Conservation (phyloP, 2,329 filamentous ascomycete genomes). For the Phyllosticta citribraziliensis region DNA sequence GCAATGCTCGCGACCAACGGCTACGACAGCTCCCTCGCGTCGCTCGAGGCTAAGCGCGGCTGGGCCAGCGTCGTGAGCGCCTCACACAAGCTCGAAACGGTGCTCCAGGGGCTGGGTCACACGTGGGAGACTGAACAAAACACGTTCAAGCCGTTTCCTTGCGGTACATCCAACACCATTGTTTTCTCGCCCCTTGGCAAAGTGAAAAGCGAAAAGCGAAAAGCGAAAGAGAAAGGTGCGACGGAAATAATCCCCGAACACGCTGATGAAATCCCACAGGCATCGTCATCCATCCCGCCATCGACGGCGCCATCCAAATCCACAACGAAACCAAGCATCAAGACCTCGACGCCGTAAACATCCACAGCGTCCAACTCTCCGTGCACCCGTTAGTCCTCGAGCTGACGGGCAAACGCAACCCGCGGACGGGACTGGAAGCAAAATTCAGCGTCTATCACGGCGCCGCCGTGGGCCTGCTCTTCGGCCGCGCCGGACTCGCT, state of each 20-base stretch:
- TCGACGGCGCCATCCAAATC: constrained; percentile 43
- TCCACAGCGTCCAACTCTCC: constrained; percentile 32
- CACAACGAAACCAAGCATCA: constrained; percentile 19
- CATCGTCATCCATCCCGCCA: constrained; percentile 47
- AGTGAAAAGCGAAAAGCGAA: background rate
- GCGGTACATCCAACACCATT: constrained; percentile 20
- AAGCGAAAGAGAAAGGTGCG: background rate
- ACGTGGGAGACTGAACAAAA: constrained; percentile 46
- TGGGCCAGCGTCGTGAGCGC: constrained; percentile 44
- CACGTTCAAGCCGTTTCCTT: constrained; percentile 48
- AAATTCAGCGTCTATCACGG: constrained; percentile 50
- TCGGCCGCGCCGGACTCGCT: constrained; percentile 41
- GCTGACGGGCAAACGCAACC: constrained; percentile 41
- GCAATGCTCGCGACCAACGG: constrained; percentile 38
- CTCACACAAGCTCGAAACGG: constrained; percentile 30
- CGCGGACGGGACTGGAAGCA: constrained; percentile 40
- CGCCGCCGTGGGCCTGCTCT: constrained; percentile 40
- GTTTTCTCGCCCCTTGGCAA: background rate
- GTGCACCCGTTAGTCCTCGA: constrained; percentile 46
- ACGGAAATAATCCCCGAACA: background rate
- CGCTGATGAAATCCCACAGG: constrained; percentile 14
- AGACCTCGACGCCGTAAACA: constrained; percentile 27
- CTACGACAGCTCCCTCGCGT: constrained; percentile 38
- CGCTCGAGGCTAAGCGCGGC: constrained; percentile 43
- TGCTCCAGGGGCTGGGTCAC: constrained; percentile 27